Conservation (phyloP, 2,329 filamentous ascomycete genomes). For the Cladosporium cucumerinum region DNA sequence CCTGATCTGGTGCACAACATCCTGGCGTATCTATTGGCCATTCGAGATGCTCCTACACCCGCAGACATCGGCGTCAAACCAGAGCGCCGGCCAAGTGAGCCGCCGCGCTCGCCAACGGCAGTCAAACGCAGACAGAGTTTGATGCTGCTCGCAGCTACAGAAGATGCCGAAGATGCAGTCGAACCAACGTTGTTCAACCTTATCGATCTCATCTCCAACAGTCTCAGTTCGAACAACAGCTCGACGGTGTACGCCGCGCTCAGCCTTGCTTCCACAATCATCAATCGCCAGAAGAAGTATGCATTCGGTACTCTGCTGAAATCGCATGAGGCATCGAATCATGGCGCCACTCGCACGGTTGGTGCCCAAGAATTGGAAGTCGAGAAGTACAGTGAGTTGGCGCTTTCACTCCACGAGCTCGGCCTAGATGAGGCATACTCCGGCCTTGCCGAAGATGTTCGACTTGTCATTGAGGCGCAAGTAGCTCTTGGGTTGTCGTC, state of each 20-base stretch:
- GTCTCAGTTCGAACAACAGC: conserved; percentile 75
- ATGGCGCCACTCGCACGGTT: conserved; percentile 60
- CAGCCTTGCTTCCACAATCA: conserved; percentile 78
- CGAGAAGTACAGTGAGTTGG: conserved; percentile 66
- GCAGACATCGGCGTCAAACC: conserved; percentile 9
- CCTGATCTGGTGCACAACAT: conserved; percentile 93
- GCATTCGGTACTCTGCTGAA: conserved; percentile 73
- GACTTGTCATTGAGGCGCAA: conserved; percentile 33
- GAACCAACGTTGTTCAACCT: conserved; percentile 90
- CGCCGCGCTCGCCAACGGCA: conserved; percentile 52
- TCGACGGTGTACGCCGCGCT: conserved; percentile 89
- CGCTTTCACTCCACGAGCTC: conserved; percentile 64
- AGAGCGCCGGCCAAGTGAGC: conserved; percentile 6
- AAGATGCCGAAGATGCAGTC: conserved; percentile 68
- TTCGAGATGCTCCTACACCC: conserved; percentile 55
- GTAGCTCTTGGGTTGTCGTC: neutral
- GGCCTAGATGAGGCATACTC: conserved; percentile 72
- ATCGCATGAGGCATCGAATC: conserved; percentile 57
- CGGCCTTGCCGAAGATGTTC: conserved; percentile 66
- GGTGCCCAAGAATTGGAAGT: conserved; percentile 74
- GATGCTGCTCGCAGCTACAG: conserved; percentile 77
- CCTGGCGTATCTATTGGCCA: conserved; percentile 82
- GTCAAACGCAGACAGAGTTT: conserved; percentile 83
- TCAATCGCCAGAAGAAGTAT: conserved; percentile 84
- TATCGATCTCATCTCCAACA: conserved; percentile 83